phyloP scores from a whole-genome alignment of 75 land plant species.

The Gnetum montanum region DNA sequence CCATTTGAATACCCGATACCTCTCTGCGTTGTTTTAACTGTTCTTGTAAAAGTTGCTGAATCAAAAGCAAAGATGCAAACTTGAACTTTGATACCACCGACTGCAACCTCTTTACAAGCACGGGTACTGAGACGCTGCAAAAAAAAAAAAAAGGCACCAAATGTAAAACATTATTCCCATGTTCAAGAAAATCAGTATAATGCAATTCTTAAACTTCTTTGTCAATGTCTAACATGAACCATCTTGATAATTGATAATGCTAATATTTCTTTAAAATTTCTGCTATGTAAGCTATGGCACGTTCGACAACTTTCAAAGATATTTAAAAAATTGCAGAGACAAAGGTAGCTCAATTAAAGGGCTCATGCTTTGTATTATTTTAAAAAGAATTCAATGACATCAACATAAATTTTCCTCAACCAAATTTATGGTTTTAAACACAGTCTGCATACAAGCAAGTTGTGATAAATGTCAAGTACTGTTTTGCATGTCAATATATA shows the following conservation, averaged over 20 bases:
- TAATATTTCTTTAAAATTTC: neutral
- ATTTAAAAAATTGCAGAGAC: neutral
- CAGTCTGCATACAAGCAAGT: too few species aligned
- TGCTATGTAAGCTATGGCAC: too few species aligned
- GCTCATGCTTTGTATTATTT: too few species aligned
- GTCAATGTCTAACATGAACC: too few species aligned
- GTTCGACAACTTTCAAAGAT: neutral
- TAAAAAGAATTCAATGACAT: too few species aligned
- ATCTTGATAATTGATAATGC: neutral
- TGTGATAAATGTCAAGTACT: too few species aligned
- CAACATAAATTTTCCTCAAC: too few species aligned
- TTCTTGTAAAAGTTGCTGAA: slow-evolving; percentile 61
- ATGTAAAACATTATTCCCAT: neutral
- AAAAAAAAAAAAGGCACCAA: neutral
- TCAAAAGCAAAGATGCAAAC: slow-evolving; percentile 97
- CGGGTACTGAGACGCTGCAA: slow-evolving; percentile 83
- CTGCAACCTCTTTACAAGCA: slow-evolving; percentile 74
- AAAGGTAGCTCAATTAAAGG: too few species aligned
- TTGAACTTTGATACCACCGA: slow-evolving; percentile 81
- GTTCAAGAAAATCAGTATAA: neutral
- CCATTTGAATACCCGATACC: slow-evolving; percentile 44
- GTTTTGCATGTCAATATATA: too few species aligned
- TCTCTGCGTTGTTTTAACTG: slow-evolving; percentile 79
- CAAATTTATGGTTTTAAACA: too few species aligned
- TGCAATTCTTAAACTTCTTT: neutral